Evolutionary conservation across 2,329 filamentous ascomycete genomes (phyloP).

Genomic region (Beauveria australis): DNA sequence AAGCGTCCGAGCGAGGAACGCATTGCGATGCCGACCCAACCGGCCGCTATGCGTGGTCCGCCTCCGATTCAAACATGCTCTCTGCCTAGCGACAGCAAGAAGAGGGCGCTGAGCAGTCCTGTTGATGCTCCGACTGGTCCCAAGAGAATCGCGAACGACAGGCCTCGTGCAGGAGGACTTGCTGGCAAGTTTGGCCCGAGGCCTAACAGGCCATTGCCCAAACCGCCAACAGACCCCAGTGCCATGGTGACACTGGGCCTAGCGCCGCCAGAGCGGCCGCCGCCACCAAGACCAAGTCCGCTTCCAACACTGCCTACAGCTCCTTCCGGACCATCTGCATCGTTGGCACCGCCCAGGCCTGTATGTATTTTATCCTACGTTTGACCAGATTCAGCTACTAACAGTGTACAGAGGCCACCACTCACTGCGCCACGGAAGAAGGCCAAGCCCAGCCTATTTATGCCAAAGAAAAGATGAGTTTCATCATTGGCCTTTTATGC

Average conservation of each 20-base stretch:
- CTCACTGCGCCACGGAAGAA: constrained; percentile 28
- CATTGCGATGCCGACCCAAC: constrained; percentile 6
- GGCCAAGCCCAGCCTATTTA: constrained; percentile 35
- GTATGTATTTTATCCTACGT: background rate
- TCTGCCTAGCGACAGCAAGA: constrained; percentile 26
- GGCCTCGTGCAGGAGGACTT: constrained; percentile 22
- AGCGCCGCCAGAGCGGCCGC: constrained; percentile 35
- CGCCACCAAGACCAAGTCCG: constrained; percentile 17
- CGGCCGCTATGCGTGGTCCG: constrained; percentile 17
- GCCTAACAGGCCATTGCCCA: constrained; percentile 17
- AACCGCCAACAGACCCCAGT: constrained; percentile 38
- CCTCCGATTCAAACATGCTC: constrained; percentile 34
- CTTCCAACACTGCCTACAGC: constrained; percentile 12
- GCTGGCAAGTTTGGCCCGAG: constrained; percentile 29
- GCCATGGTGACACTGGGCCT: constrained; percentile 45
- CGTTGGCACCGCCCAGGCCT: constrained; percentile 14
- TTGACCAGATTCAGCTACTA: background rate
- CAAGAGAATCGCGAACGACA: constrained; percentile 33
- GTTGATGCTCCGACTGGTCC: constrained; percentile 23
- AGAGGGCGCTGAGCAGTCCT: constrained; percentile 33
- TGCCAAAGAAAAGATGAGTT: constrained; percentile 28
- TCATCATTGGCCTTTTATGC: background rate
- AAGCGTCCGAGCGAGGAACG: background rate
- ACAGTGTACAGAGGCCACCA: constrained; percentile 18
- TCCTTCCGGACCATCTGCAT: constrained; percentile 16